Percentiles rank a stretch among this genome's conserved stretches.
phyloP scores from a whole-genome alignment of 345 rosid species.

The Salix purpurea region DNA sequence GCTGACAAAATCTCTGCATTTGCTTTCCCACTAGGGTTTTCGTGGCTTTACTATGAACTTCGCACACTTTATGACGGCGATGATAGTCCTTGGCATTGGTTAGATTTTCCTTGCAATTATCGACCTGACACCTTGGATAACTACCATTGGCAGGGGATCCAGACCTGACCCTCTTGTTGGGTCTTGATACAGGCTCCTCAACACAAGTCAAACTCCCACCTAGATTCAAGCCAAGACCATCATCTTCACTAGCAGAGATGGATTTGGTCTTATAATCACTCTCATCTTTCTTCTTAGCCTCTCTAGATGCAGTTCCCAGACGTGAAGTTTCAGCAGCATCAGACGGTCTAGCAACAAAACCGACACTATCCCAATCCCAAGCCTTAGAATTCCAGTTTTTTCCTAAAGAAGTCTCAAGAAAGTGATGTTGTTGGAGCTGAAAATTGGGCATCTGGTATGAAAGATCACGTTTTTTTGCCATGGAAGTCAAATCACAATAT shows the following conservation, averaged over 20 bases:
- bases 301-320: slow-evolving; percentile 22
- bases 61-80: slow-evolving; percentile 87
- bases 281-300: slow-evolving; percentile 20
- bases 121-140: slow-evolving; percentile 85
- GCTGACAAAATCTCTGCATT: slow-evolving; percentile 98
- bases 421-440: slow-evolving; percentile 32
- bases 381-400: slow-evolving; percentile 58
- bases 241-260: slow-evolving; percentile 29
- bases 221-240: slow-evolving; percentile 68
- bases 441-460: slow-evolving; percentile 28
- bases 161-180: slow-evolving; percentile 64
- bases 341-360: slow-evolving; percentile 59
- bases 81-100: slow-evolving; percentile 84
- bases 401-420: slow-evolving; percentile 28
- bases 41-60: slow-evolving; percentile 75
- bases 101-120: slow-evolving; percentile 69
- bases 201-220: slow-evolving; percentile 45
- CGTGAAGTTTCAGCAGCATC: slow-evolving; percentile 37
- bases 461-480: slow-evolving; percentile 65
- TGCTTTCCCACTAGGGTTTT: slow-evolving; percentile 75
- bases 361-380: slow-evolving; percentile 80
- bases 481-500: slow-evolving; percentile 37
- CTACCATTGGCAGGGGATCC: slow-evolving; percentile 65
- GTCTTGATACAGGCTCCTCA: slow-evolving; percentile 51
- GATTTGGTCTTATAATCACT: slow-evolving; percentile 16